These are phyloP conservation scores for Podila horticola DNA, from an alignment of 192 early-diverging fungal genomes.

Conservation along the genomic window DNA sequence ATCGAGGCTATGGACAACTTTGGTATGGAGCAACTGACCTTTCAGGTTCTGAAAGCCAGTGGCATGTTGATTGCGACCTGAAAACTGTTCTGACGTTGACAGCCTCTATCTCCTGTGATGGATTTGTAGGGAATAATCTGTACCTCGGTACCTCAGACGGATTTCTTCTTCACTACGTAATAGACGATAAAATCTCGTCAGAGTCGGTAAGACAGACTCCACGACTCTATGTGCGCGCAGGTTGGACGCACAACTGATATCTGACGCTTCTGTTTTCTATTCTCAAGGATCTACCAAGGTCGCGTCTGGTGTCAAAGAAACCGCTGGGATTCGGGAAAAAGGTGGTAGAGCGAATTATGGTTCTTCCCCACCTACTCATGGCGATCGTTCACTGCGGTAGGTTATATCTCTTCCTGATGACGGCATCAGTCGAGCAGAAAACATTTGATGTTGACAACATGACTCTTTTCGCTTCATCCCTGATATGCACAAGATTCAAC, in stretches of 20 bases:
- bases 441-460: background rate
- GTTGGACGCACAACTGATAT: background rate
- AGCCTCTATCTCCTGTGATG: background rate
- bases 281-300: constrained; percentile 41
- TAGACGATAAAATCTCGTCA: constrained; percentile 60
- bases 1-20: constrained; percentile 50
- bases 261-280: background rate
- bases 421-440: background rate
- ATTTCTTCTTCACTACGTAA: constrained; percentile 69
- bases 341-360: constrained; percentile 68
- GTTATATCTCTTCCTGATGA: background rate
- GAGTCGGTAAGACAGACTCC: constrained; percentile 36
- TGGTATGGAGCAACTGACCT: constrained; percentile 1
- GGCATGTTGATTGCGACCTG: background rate
- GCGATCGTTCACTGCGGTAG: constrained; percentile 77
- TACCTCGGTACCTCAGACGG: constrained; percentile 85
- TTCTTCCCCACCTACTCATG: constrained; percentile 69
- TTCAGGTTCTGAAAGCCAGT: background rate
- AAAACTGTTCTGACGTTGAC: background rate
- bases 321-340: constrained; percentile 69
- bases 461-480: background rate
- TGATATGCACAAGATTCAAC: constrained; percentile 62
- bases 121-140: constrained; percentile 69
- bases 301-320: constrained; percentile 56
- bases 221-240: background rate